Conservation (phyloP, 192 early-diverging fungal species). For the Entophlyctis helioformis region DNA sequence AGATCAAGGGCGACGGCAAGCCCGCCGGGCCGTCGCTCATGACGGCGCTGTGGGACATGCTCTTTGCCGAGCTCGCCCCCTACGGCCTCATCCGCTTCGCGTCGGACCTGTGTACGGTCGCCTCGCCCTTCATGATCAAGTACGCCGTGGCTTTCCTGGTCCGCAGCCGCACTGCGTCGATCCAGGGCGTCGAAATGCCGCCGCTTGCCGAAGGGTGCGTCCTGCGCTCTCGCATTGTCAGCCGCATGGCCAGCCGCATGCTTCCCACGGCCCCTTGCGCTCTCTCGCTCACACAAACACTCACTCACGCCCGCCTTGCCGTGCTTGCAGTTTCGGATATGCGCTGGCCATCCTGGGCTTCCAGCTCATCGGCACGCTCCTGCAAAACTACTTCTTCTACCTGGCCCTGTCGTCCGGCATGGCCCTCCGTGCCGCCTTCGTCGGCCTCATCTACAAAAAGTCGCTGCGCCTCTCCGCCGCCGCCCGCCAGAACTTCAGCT, state of each 20-base stretch:
- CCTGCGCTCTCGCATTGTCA: background rate
- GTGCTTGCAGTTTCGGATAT: constrained; percentile 11
- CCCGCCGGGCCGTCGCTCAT: constrained; percentile 3
- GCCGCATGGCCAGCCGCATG: background rate
- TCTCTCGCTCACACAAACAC: too few relatives aligned
- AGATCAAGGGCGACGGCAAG: too few relatives aligned
- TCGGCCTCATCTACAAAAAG: constrained; percentile 46
- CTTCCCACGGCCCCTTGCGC: background rate
- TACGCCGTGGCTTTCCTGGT: constrained; percentile 15
- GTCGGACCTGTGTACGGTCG: constrained; percentile 17
- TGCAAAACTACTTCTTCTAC: constrained; percentile 29
- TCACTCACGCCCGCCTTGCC: background rate
- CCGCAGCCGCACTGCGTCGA: too few relatives aligned
- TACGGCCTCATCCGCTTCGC: constrained; percentile 16
- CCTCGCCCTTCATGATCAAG: constrained; percentile 33
- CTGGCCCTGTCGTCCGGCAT: constrained; percentile 20
- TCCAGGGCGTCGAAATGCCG: constrained; percentile 3
- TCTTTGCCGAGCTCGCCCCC: constrained; percentile 11
- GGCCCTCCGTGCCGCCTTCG: constrained; percentile 33
- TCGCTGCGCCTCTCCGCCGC: constrained; percentile 35
- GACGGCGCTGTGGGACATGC: constrained; percentile 11
- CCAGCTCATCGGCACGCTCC: constrained; percentile 10
- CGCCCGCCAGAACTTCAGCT: constrained; percentile 43
- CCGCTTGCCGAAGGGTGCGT: constrained; percentile 12
- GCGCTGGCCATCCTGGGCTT: constrained; percentile 15